Evolutionary conservation across 2,329 filamentous ascomycete species (phyloP).

Genomic region (Pseudogymnoascus sp.): DNA sequence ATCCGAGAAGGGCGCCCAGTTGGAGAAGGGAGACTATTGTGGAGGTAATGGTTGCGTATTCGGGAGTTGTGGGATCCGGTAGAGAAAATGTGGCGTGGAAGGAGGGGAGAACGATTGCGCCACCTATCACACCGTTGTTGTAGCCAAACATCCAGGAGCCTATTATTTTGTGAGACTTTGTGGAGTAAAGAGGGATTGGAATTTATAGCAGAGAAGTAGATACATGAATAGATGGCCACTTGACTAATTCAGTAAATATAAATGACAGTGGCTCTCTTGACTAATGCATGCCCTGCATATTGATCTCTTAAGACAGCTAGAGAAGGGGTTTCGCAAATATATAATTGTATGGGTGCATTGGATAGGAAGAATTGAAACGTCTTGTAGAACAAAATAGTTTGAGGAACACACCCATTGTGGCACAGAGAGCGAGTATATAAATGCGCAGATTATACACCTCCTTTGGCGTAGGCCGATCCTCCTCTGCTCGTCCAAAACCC

Average conservation of each 20-base stretch:
- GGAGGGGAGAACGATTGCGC: slow-evolving; percentile 5
- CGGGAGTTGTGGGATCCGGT: slow-evolving; percentile 14
- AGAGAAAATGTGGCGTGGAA: slow-evolving; percentile 18
- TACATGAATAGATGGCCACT: neutral
- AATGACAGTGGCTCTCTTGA: neutral
- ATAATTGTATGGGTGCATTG: neutral
- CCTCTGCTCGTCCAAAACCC: slow-evolving; percentile 14
- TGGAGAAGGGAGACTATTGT: slow-evolving; percentile 24
- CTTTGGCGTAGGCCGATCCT: slow-evolving; percentile 22
- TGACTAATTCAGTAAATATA: neutral
- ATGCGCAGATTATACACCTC: slow-evolving; percentile 21
- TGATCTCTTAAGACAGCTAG: neutral
- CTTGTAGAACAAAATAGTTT: neutral
- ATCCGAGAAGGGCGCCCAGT: slow-evolving; percentile 21
- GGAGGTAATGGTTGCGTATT: slow-evolving; percentile 17
- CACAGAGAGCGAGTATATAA: slow-evolving; percentile 18
- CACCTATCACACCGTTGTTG: slow-evolving; percentile 10
- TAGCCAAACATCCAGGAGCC: slow-evolving; percentile 10
- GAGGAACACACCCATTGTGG: neutral
- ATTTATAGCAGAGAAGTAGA: neutral
- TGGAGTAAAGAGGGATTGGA: neutral
- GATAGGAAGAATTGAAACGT: neutral
- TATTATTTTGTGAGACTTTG: neutral
- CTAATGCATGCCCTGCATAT: neutral
- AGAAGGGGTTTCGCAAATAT: neutral